These are phyloP conservation scores for Circinella minor DNA, from an alignment of 371 early-diverging fungal species.

Conservation along the genomic window DNA sequence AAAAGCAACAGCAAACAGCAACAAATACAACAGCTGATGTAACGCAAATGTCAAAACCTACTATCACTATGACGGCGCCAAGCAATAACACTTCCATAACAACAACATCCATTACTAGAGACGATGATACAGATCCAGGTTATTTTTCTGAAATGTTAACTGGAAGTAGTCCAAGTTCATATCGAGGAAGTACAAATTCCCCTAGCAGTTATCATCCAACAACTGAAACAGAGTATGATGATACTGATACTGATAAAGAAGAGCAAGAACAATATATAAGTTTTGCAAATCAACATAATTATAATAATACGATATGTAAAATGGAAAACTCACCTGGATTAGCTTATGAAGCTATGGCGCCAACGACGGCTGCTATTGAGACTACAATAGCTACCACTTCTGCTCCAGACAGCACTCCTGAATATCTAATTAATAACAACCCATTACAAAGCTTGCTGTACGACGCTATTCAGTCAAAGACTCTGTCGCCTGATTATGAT, in stretches of 20 bases:
- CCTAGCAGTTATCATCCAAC: conserved; percentile 6
- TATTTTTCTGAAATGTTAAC: conserved; percentile 5
- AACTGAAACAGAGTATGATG: conserved; percentile 15
- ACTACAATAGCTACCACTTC: too few relatives aligned
- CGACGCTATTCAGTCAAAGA: conserved; percentile 46
- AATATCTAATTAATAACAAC: not conserved
- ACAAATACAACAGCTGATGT: not conserved
- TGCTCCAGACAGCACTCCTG: too few relatives aligned
- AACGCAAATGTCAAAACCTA: conserved; percentile 8
- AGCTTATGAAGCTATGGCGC: not conserved
- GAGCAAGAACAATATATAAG: not conserved
- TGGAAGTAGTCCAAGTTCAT: conserved; percentile 11
- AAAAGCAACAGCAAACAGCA: not conserved
- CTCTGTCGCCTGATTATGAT: conserved; percentile 49
- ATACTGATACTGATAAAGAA: not conserved
- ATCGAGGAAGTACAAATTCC: conserved; percentile 2
- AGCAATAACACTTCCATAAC: not conserved
- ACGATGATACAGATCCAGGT: conserved; percentile 1
- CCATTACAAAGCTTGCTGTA: conserved; percentile 49
- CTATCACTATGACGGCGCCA: not conserved
- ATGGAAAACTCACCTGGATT: not conserved
- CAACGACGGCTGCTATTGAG: too few relatives aligned
- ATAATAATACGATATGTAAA: not conserved
- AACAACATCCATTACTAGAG: not conserved
- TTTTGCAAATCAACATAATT: not conserved